These are phyloP conservation scores for Lasiodiplodia sp. DNA, from an alignment of 2,329 filamentous ascomycete species.

Conservation along the genomic window DNA sequence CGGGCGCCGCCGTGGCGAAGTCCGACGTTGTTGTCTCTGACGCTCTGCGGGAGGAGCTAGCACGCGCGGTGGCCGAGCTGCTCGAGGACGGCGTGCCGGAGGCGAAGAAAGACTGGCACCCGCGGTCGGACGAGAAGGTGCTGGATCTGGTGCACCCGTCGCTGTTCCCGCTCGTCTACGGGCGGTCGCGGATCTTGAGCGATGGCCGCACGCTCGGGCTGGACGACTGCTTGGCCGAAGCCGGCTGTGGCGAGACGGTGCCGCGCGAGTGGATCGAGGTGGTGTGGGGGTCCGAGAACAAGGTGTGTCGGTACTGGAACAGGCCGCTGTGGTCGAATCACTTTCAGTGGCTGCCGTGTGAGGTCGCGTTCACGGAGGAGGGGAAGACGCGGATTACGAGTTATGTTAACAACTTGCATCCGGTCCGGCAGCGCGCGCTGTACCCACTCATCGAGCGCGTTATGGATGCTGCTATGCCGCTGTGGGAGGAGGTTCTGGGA, in stretches of 20 bases:
- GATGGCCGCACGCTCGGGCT: slow-evolving; percentile 31
- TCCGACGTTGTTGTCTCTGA: slow-evolving; percentile 56
- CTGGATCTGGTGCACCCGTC: slow-evolving; percentile 70
- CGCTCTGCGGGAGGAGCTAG: slow-evolving; percentile 51
- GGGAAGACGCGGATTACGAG: slow-evolving; percentile 49
- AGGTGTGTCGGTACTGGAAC: background rate
- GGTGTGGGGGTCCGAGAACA: background rate
- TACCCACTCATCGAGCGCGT: slow-evolving; percentile 54
- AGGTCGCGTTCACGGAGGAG: slow-evolving; percentile 50
- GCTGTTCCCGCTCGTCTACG: slow-evolving; percentile 37
- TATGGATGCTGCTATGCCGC: slow-evolving; percentile 52
- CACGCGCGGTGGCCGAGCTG: slow-evolving; percentile 46
- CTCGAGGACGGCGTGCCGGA: slow-evolving; percentile 60
- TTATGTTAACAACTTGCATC: slow-evolving; percentile 63
- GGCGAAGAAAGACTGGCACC: slow-evolving; percentile 66
- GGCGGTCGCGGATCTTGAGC: slow-evolving; percentile 33
- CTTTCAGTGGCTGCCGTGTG: slow-evolving; percentile 60
- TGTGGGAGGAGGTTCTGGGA: slow-evolving; percentile 46
- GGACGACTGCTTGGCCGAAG: slow-evolving; percentile 30
- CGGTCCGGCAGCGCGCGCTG: slow-evolving; percentile 46
- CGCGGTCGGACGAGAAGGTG: slow-evolving; percentile 62
- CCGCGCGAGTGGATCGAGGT: slow-evolving; percentile 21
- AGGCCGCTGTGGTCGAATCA: slow-evolving; percentile 37
- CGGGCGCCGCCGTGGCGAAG: slow-evolving; percentile 57
- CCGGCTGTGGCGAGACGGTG: slow-evolving; percentile 32